Conservation (phyloP, 176 grass and related monocot species). For the Triticum monococcum region DNA sequence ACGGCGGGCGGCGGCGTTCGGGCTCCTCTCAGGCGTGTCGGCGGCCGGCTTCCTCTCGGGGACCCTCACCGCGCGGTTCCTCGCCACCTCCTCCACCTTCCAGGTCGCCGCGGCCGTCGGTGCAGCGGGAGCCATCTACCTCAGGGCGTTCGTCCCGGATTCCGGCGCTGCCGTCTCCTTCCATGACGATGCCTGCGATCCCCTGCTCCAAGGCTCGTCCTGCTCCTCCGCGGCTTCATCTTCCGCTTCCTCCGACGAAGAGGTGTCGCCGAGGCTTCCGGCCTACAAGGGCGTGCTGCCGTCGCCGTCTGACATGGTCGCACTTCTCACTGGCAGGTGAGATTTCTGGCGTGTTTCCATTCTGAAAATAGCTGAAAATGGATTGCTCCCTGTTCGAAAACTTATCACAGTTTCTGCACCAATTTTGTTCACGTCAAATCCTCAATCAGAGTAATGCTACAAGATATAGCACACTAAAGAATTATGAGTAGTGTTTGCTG, state of each 20-base stretch:
- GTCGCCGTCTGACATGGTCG: constrained; percentile 66
- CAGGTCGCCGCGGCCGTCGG: constrained; percentile 66
- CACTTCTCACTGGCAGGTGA: constrained; percentile 69
- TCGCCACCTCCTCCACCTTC: constrained; percentile 71
- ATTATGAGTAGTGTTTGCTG: not conserved
- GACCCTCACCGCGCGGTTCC: constrained; percentile 70
- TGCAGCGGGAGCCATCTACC: constrained; percentile 48
- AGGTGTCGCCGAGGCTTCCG: constrained; percentile 41
- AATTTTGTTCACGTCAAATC: not conserved
- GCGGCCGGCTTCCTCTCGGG: constrained; percentile 82
- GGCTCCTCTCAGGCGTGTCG: constrained; percentile 66
- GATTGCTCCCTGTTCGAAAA: not conserved
- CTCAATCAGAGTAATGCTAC: not conserved
- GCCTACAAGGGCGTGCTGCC: constrained; percentile 37
- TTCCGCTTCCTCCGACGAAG: constrained; percentile 35
- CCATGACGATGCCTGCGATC: constrained; percentile 50
- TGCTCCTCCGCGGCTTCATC: constrained; percentile 24
- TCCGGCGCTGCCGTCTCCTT: constrained; percentile 28
- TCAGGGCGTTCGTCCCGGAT: constrained; percentile 63
- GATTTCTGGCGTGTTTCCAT: not conserved
- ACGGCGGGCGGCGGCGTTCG: constrained; percentile 61
- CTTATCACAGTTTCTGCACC: not conserved
- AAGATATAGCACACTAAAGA: not conserved
- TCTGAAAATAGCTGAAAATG: not conserved
- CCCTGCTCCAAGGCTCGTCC: constrained; percentile 39